These are phyloP conservation scores for Coleophoma crateriformis DNA, from an alignment of 2,329 filamentous ascomycete genomes.

Conservation along the genomic window DNA sequence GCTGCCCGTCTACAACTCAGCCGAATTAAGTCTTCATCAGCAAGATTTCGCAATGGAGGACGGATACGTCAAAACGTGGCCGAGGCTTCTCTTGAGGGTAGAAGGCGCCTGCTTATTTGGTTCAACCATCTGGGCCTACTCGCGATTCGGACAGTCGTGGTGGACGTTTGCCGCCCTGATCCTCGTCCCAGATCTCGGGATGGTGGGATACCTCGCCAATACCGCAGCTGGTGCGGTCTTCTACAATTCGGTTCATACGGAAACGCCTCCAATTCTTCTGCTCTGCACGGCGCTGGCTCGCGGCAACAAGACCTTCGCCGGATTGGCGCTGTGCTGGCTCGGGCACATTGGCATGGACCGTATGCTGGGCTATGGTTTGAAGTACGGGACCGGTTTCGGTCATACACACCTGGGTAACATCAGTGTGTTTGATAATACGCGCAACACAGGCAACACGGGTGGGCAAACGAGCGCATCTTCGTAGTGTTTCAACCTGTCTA, in stretches of 20 bases:
- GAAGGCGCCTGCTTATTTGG: conserved; percentile 1
- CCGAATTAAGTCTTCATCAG: background rate
- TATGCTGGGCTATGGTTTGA: conserved; percentile 1
- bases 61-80: conserved; percentile 1
- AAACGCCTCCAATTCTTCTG: conserved; percentile 1
- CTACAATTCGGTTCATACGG: conserved; percentile 2
- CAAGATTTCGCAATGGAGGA: background rate
- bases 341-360: conserved; percentile 1
- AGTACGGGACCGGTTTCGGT: background rate
- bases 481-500: background rate
- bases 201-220: conserved; percentile 2
- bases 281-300: conserved; percentile 1
- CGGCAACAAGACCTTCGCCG: background rate
- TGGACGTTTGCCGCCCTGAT: conserved; percentile 1
- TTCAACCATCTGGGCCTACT: conserved; percentile 2
- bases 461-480: background rate
- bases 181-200: background rate
- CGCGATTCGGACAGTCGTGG: conserved; percentile 1
- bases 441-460: background rate
- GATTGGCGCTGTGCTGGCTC: background rate
- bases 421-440: background rate
- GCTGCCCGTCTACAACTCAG: background rate
- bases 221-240: background rate
- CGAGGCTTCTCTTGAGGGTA: background rate
- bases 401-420: background rate